Base-by-base conservation (phyloP, 2,329 filamentous ascomycete species). In the Berkeleyomyces rouxiae region DNA sequence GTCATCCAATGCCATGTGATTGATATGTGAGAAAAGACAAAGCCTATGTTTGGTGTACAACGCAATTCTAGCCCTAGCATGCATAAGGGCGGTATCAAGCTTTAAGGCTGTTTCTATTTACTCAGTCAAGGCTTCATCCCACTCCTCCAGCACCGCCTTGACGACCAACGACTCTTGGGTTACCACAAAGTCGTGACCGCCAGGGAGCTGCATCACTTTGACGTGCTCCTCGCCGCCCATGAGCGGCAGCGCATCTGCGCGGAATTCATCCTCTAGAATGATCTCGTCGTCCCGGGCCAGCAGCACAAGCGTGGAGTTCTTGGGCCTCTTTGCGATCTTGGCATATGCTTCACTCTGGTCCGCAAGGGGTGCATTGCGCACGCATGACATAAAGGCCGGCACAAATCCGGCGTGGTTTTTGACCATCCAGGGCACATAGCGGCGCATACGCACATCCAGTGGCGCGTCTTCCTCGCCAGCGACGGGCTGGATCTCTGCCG, bases 371-470 rank as follows among this genome's bases (percentile, higher is more conserved):
- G 78, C 79, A 66, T 78, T 72, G 53, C 77, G 75, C 62, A 85
- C 74, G 57, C 78, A 80, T 58, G 78, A 80, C 74, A 83, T 79
- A 69, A 85, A 84, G 7, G 81, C 77, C 6, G 76, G 76, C 10
- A 85, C 76, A 69, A 85, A 85, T 9, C 82, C 82, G 6, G 70
- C 67, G 70, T 85, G 82, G 68, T 80, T 67, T 7, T 72, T 68
- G 6, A 83, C 72, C 73, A 82, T 81, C 82, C 82, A 85, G 65
- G 78, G 74, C 49, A 85, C 77, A 66, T 79, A 79, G 59, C 72
- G 70, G 60, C 77, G 72, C 31, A 82, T 79, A 37, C 74, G 71
- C 47, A 70, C 67, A 69, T 81, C 78, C 59, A 82, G 72, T 11
- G 74, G 71, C 13, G 47, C 33, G 44, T 66, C 68, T 11, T 64